These are phyloP conservation scores for Myrmaecium sp. DNA, from an alignment of 2,329 filamentous ascomycete species.

Conservation along the genomic window DNA sequence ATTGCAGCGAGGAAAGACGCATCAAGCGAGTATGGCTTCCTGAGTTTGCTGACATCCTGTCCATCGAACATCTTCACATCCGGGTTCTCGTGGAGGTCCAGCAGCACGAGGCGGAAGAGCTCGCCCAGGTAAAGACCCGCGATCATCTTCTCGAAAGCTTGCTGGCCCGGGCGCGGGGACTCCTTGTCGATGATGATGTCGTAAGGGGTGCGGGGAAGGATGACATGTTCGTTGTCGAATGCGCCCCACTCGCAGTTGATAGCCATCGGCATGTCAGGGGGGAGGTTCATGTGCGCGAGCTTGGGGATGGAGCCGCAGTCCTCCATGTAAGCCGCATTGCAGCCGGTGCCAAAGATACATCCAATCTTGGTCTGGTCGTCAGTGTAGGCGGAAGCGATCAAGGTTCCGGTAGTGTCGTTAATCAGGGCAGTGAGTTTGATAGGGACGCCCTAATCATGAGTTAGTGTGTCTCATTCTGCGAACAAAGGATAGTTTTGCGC, in stretches of 20 bases:
- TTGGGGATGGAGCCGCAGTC: slow-evolving; percentile 81
- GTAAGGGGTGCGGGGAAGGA: slow-evolving; percentile 75
- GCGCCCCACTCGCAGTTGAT: slow-evolving; percentile 99
- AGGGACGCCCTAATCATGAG: slow-evolving; percentile 49
- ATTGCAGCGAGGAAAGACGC: slow-evolving; percentile 85
- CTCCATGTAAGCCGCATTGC: slow-evolving; percentile 98
- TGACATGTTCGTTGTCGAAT: slow-evolving; percentile 85
- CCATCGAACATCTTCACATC: slow-evolving; percentile 57
- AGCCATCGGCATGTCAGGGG: slow-evolving; percentile 69
- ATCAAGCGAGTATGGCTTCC: slow-evolving; percentile 78
- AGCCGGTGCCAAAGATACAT: slow-evolving; percentile 96
- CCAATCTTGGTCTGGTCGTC: slow-evolving; percentile 84
- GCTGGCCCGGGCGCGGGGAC: slow-evolving; percentile 82
- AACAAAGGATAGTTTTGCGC: slow-evolving; percentile 4
- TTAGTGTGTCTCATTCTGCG: not conserved
- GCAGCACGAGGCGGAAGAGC: slow-evolving; percentile 74
- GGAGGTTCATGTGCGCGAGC: slow-evolving; percentile 77
- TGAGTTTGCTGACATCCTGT: slow-evolving; percentile 65
- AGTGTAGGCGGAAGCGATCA: slow-evolving; percentile 96
- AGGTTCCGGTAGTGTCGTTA: slow-evolving; percentile 93
- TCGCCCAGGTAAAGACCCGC: slow-evolving; percentile 88
- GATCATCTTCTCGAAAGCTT: slow-evolving; percentile 97
- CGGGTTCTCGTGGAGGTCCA: slow-evolving; percentile 59
- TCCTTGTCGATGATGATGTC: slow-evolving; percentile 79
- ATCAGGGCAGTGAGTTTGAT: slow-evolving; percentile 88